phyloP scores from a whole-genome alignment of 768 basidiomycete species.

The Leccinum incarnatum region DNA sequence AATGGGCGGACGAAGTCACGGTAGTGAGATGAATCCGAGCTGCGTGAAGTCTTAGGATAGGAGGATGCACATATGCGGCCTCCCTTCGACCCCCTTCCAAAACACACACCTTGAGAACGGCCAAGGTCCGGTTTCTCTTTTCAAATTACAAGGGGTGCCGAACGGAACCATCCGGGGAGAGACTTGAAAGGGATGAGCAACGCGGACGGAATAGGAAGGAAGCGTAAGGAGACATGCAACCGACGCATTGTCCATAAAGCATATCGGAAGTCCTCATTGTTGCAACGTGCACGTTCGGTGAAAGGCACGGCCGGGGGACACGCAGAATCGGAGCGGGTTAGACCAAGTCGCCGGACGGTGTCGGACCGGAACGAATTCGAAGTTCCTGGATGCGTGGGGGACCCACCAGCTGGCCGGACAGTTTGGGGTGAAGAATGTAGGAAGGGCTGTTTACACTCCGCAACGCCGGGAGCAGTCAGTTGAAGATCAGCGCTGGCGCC shows the following conservation, averaged over 20 bases:
- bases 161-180: slow-evolving; percentile 1
- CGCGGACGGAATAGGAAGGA: slow-evolving; percentile 2
- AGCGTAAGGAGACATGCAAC: background rate
- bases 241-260: background rate
- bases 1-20: background rate
- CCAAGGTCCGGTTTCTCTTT: slow-evolving; percentile 4
- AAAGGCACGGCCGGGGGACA: background rate
- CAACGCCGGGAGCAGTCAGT: background rate
- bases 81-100: background rate
- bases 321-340: background rate
- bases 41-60: slow-evolving; percentile 1
- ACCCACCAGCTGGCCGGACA: too few species aligned
- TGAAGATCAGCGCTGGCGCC: background rate
- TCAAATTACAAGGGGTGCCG: slow-evolving; percentile 6
- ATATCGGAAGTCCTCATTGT: slow-evolving; percentile 18
- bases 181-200: background rate
- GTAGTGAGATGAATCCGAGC: slow-evolving; percentile 12
- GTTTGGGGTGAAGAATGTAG: too few species aligned
- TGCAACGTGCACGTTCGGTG: slow-evolving; percentile 8
- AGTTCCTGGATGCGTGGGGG: background rate
- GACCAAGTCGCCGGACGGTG: background rate
- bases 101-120: background rate
- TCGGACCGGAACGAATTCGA: background rate
- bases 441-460: too few species aligned
- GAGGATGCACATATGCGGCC: background rate